Evolutionary conservation across 305 asterid genomes (phyloP).

Genomic region (Solanum aculeatissimum): DNA sequence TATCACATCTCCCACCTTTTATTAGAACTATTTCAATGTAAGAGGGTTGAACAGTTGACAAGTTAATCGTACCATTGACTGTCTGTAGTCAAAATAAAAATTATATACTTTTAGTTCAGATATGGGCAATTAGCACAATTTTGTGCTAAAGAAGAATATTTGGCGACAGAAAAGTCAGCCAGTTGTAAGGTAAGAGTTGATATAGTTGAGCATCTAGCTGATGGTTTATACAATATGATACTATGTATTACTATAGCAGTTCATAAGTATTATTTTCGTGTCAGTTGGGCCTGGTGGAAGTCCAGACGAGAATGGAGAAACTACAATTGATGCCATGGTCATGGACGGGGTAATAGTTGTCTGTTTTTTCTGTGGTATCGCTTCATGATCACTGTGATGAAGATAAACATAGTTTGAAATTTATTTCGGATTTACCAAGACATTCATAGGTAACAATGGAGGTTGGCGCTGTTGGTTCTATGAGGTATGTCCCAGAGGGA

Average conservation of each 20-base stretch:
- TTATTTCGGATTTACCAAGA: conserved; percentile 37
- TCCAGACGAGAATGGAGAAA: conserved; percentile 97
- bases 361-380: not conserved
- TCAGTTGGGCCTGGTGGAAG: conserved; percentile 99
- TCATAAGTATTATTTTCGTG: not conserved
- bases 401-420: not conserved
- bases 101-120: not conserved
- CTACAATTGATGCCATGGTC: conserved; percentile 90
- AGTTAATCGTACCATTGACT: not conserved
- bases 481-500: conserved; percentile 80
- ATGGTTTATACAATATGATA: not conserved
- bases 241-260: not conserved
- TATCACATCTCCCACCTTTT: not conserved
- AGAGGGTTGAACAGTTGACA: not conserved
- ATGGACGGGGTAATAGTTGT: conserved; percentile 73
- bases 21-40: not conserved
- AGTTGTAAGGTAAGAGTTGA: not conserved
- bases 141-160: not conserved
- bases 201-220: not conserved
- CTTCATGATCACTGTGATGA: not conserved
- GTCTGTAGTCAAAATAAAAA: not conserved
- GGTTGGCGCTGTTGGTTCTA: conserved; percentile 96
- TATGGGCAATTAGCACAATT: not conserved
- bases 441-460: conserved; percentile 86
- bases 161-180: not conserved